phyloP scores from a whole-genome alignment of 345 rosid genomes.

The Brassica rapa region DNA sequence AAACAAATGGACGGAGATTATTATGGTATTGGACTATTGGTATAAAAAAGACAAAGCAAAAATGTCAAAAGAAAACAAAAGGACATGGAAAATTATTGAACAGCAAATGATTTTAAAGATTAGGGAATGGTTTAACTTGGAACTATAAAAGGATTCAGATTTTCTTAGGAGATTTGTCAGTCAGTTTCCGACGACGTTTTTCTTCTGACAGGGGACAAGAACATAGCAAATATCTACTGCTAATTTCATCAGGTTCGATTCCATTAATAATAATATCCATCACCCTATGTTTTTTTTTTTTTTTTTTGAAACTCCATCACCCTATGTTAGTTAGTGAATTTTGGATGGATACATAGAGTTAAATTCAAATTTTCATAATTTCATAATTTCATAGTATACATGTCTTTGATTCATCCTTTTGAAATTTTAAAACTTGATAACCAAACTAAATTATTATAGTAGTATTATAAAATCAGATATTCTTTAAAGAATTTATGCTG shows the following conservation, averaged over 20 bases:
- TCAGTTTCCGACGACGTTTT: neutral
- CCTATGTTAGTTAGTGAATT: no score
- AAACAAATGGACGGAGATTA: conserved; percentile 10
- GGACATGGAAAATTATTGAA: neutral
- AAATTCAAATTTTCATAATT: no score
- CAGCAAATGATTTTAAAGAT: conserved; percentile 23
- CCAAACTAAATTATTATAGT: neutral
- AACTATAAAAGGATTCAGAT: neutral
- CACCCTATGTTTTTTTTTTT: no score
- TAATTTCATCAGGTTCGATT: no score
- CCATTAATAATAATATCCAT: no score
- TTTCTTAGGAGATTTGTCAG: neutral
- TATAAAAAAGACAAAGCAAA: conserved; percentile 5
- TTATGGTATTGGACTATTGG: conserved; percentile 12
- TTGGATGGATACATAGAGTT: no score
- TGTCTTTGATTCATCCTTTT: neutral
- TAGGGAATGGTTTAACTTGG: neutral
- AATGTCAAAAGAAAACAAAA: neutral
- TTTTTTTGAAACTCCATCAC: no score
- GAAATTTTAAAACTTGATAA: no score
- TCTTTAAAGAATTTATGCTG: neutral
- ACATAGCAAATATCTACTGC: neutral
- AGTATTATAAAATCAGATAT: neutral
- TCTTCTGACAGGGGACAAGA: neutral
- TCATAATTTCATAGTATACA: no score